Conservation (phyloP, 2,329 filamentous ascomycete genomes). For the Emericellopsis atlantica region DNA sequence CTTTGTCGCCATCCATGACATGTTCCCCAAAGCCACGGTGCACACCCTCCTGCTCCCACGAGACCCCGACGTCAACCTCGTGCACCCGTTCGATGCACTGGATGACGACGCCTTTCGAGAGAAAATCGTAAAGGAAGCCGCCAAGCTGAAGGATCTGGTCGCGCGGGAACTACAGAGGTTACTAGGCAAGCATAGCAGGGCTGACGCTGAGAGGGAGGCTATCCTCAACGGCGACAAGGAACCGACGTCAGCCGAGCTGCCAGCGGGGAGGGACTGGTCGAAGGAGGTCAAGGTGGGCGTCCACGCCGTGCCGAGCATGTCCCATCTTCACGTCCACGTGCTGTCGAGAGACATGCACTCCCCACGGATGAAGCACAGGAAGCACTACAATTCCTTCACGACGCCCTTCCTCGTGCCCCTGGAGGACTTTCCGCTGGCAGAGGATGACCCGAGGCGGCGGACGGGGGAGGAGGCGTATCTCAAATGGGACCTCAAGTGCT, state of each 20-base stretch:
- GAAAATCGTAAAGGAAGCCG: conserved; percentile 47
- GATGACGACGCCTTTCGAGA: conserved; percentile 57
- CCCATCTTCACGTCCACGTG: conserved; percentile 82
- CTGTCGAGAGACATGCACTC: conserved; percentile 70
- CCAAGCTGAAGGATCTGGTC: conserved; percentile 49
- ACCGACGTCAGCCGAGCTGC: conserved; percentile 30
- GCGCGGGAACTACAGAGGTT: conserved; percentile 62
- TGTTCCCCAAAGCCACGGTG: conserved; percentile 73
- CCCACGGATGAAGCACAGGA: conserved; percentile 58
- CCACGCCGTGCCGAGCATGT: conserved; percentile 85
- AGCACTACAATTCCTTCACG: conserved; percentile 87
- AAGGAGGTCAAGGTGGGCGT: conserved; percentile 65
- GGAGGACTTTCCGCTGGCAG: conserved; percentile 63
- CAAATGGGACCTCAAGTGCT: conserved; percentile 59
- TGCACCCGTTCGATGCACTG: conserved; percentile 70
- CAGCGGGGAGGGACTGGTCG: conserved; percentile 66
- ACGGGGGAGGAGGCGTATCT: conserved; percentile 47
- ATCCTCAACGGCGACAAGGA: conserved; percentile 46
- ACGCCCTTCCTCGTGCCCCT: conserved; percentile 74
- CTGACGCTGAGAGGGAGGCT: conserved; percentile 52
- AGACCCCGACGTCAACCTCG: conserved; percentile 40
- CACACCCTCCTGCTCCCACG: conserved; percentile 85
- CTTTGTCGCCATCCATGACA: conserved; percentile 69
- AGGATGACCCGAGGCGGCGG: conserved; percentile 50
- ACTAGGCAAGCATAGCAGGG: conserved; percentile 49